Percentiles rank a stretch among this genome's conserved stretches.
phyloP scores from a whole-genome alignment of 2,329 filamentous ascomycete genomes.

The Proliferodiscus dingleyae region DNA sequence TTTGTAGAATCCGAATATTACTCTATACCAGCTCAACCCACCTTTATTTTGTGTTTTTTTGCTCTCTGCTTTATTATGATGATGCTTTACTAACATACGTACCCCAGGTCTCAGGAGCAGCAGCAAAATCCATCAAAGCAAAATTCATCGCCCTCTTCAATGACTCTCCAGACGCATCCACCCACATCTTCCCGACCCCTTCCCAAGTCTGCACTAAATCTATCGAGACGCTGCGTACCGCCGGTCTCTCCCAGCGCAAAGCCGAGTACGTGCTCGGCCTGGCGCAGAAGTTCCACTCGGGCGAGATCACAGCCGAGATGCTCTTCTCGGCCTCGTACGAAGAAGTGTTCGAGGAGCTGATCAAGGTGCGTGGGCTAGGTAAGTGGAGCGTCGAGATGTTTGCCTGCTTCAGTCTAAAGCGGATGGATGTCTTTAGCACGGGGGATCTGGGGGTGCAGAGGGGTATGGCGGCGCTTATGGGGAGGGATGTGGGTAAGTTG shows the following conservation, averaged over 20 bases:
- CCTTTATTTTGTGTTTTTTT: too few relatives aligned
- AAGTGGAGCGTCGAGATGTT: slow-evolving; percentile 98
- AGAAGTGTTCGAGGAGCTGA: slow-evolving; percentile 75
- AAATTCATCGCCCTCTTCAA: slow-evolving; percentile 76
- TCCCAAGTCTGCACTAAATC: slow-evolving; percentile 61
- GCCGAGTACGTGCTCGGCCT: slow-evolving; percentile 90
- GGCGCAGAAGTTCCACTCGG: slow-evolving; percentile 70
- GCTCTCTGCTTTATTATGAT: too few relatives aligned
- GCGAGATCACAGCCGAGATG: slow-evolving; percentile 71
- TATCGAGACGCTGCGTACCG: slow-evolving; percentile 68
- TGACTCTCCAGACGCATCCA: slow-evolving; percentile 28
- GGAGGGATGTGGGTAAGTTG: slow-evolving; percentile 76
- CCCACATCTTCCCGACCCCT: slow-evolving; percentile 65
- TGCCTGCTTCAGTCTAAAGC: slow-evolving; percentile 88
- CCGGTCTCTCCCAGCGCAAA: slow-evolving; percentile 88
- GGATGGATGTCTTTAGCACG: slow-evolving; percentile 87
- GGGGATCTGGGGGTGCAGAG: slow-evolving; percentile 91
- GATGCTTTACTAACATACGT: too few relatives aligned
- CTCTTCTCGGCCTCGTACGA: slow-evolving; percentile 78
- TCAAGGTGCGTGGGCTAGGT: slow-evolving; percentile 81
- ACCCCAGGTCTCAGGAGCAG: slow-evolving; percentile 78
- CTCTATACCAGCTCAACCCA: too few relatives aligned
- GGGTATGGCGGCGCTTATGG: slow-evolving; percentile 85
- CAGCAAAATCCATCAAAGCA: slow-evolving; percentile 80
- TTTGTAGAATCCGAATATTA: background rate